Evolutionary conservation across 2,329 filamentous ascomycete genomes (phyloP), one percentile per base, ranked within the genome.

Genomic region (Plectosphaerella sp.): DNA sequence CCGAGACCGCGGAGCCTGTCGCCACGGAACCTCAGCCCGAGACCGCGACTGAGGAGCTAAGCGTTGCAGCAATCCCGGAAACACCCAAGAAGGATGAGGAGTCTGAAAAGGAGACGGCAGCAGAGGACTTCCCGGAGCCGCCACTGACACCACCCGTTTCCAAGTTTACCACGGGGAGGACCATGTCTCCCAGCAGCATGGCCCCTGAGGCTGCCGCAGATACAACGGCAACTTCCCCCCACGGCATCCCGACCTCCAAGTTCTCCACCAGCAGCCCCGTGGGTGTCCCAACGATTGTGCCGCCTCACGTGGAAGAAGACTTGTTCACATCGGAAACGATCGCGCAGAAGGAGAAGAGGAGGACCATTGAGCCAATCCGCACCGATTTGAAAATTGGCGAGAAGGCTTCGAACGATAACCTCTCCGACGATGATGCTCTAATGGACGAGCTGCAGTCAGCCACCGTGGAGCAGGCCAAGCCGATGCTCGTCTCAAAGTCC

Each of bases 391-490:
- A 69, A 12, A 51, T 58, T 18, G 56, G 64, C 14, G 66, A 67
- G 24, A 66, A 63, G 50, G 62, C 59, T 37, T 64, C 73, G 2
- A 72, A 74, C 41, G 62, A 77, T 42, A 79, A 80, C 64, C 71
- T 83, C 41, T 78, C 71, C 24, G 86, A 88, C n/a, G 89, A 93
- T 65, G 89, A 94, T 63, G 87, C 84, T 15, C 81, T 92, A 56
- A 88, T 95, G 81, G 88, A 95, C 52, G 91, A 96, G 69, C 72
- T 96, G 51, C 88, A 90, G 61, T 88, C 83, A 51, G 91, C 91
- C 25, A 91, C 87, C 2, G 74, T 96, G 16, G 81, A 94, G 64
- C 84, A 96, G 71, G 91, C 91, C n/a, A 87, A 86, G 64, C 87
- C 89, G 2, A 83, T 95, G 57, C 80, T 81, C 2, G 84, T 94